phyloP scores from a whole-genome alignment of 1,284 basidiomycete genomes.

The Cutaneotrichosporon sp. region DNA sequence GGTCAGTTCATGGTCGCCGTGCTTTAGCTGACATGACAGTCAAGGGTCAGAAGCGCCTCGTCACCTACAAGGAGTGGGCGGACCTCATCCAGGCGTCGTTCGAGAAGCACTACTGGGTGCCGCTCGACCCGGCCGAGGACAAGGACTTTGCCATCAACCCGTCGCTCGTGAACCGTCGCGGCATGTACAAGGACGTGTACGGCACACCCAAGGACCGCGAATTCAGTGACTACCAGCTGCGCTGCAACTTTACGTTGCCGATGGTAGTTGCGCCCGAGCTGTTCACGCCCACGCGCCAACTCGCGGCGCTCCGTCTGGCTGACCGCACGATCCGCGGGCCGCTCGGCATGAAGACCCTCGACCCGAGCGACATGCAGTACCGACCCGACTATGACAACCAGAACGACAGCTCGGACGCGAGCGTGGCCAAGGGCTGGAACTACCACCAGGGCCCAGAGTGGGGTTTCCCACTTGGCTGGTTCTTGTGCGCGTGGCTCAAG shows the following conservation, averaged over 20 bases:
- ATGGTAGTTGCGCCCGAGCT: slow-evolving; percentile 97
- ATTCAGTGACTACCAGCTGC: slow-evolving; percentile 95
- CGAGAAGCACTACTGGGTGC: slow-evolving; percentile 87
- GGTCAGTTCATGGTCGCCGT: slow-evolving; percentile 59
- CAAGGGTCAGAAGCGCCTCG: slow-evolving; percentile 65
- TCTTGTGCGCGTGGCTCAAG: slow-evolving; percentile 84
- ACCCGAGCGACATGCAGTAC: slow-evolving; percentile 80
- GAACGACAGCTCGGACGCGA: slow-evolving; percentile 77
- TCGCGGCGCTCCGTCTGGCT: slow-evolving; percentile 71
- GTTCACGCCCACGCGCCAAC: slow-evolving; percentile 76
- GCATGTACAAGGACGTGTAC: slow-evolving; percentile 98
- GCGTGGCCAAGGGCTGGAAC: slow-evolving; percentile 86
- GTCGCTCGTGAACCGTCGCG: slow-evolving; percentile 77
- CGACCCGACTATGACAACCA: slow-evolving; percentile 86
- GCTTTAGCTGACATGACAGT: slow-evolving; percentile 56
- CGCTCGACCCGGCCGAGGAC: slow-evolving; percentile 73
- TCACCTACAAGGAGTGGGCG: slow-evolving; percentile 90
- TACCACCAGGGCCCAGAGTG: slow-evolving; percentile 68
- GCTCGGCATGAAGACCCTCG: slow-evolving; percentile 91
- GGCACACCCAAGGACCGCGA: slow-evolving; percentile 81
- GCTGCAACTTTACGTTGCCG: slow-evolving; percentile 89
- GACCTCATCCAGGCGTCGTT: slow-evolving; percentile 81
- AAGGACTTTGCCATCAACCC: slow-evolving; percentile 68
- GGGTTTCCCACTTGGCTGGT: slow-evolving; percentile 93
- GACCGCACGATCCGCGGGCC: slow-evolving; percentile 76